phyloP scores from a whole-genome alignment of 345 rosid genomes.

The Eucalyptus brandiana region DNA sequence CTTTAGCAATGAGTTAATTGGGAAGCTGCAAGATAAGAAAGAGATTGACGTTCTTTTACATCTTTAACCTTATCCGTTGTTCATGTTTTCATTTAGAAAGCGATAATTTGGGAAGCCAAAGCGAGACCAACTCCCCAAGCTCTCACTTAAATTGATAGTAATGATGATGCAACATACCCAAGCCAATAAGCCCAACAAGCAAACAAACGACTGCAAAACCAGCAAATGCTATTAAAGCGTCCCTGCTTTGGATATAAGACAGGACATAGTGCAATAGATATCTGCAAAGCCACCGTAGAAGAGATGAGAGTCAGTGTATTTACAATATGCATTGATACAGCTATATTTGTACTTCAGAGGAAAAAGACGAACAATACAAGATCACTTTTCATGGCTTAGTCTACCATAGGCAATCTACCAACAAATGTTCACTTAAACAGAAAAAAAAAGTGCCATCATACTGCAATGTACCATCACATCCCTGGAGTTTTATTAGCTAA shows the following conservation, averaged over 20 bases:
- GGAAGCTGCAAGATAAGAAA: neutral
- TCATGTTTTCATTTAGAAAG: neutral
- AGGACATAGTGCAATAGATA: slow-evolving; percentile 61
- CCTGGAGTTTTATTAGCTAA: neutral
- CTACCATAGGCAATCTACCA: neutral
- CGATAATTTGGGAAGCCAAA: neutral
- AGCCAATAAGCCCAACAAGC: slow-evolving; percentile 52
- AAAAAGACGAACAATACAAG: neutral
- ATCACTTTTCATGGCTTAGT: neutral
- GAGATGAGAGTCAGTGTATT: neutral
- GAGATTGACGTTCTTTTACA: neutral
- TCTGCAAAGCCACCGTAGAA: slow-evolving; percentile 19
- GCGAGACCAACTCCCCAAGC: neutral
- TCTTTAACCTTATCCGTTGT: neutral
- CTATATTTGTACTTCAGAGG: neutral
- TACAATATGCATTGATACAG: neutral
- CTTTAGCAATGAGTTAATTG: neutral
- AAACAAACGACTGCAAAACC: slow-evolving; percentile 56
- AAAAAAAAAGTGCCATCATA: neutral
- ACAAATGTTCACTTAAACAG: neutral
- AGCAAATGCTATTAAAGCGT: slow-evolving; percentile 17
- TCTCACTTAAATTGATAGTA: neutral
- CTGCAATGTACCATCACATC: neutral
- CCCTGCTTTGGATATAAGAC: slow-evolving; percentile 19
- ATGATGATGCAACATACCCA: slow-evolving; percentile 34